Base-by-base conservation (phyloP, 1,284 basidiomycete genomes). In the Ustilago cynodontis region DNA sequence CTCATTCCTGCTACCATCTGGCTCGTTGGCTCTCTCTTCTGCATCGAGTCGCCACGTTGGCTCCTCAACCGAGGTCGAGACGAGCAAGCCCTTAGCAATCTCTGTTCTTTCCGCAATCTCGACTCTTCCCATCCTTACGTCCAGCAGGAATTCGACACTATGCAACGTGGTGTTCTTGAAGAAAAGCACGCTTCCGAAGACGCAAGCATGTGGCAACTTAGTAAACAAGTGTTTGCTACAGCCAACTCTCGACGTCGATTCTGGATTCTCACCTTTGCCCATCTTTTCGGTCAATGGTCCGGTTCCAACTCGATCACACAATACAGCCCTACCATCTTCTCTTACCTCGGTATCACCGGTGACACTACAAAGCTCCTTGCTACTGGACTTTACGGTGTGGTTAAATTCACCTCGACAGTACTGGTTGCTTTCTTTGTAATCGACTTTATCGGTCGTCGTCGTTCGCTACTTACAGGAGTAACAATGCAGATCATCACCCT, bases 41-140 rank as follows among this genome's bases (percentile, higher is more conserved):
- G 89, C 60, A 90, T 90, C 86, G 83, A 91, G 88, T 94, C 93
- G 20, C 93, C 94, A 20, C 92, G 94, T 85, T 94, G 89, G 89
- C 90, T 91, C 56, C 89, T 94, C 87, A 92, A 92, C 88, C 88
- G 89, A 67, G 90, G 90, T 37, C 87, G 88, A 41, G 86, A 91
- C 60, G 90, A 88, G 3, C 57, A 68, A 6, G 86, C 92, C 5
- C 88, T 94, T 62, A 81, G 88, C n/a, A 90, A 91, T 63, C 89
- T 94, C 33, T 14, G 22, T 2, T 39, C 6, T 33, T 56, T 55
- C 45, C 61, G 61, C 43, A 41, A 63, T 28, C 41, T 59, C 29
- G 43, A 39, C 11, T 31, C 10, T 18, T 29, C 29, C 10, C 50
- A 61, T 31, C 57, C 54, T 11, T 41, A 54, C n/a, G 16, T 60